phyloP scores from a whole-genome alignment of 257 asterid genomes.

The Agastache rugosa region DNA sequence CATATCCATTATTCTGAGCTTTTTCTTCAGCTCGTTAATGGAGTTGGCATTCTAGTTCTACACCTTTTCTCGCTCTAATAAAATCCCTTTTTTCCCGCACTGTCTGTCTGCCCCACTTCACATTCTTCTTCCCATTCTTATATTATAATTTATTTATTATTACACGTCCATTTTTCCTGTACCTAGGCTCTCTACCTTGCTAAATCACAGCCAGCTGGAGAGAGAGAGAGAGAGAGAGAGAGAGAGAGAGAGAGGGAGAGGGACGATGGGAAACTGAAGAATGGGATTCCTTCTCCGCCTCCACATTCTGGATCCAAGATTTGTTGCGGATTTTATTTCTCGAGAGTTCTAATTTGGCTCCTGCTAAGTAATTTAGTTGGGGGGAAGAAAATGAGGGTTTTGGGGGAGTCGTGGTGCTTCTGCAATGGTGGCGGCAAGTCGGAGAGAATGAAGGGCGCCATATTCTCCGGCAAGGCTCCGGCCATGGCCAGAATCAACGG shows the following conservation, averaged over 20 bases:
- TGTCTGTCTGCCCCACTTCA: slow-evolving; percentile 11
- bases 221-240: slow-evolving; percentile 13
- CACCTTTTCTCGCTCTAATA: neutral
- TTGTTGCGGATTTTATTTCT: slow-evolving; percentile 15
- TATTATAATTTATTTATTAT: neutral
- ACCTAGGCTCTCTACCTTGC: slow-evolving; percentile 28
- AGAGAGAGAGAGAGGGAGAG: neutral
- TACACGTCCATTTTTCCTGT: slow-evolving; percentile 14
- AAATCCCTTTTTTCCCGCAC: slow-evolving; percentile 33
- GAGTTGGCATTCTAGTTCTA: slow-evolving; percentile 32
- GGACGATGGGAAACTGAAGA: slow-evolving; percentile 24
- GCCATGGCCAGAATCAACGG: slow-evolving; percentile 74
- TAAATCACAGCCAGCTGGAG: slow-evolving; percentile 41
- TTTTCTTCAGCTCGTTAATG: slow-evolving; percentile 32
- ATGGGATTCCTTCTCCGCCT: slow-evolving; percentile 42
- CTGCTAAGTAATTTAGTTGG: neutral
- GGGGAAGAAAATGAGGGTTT: slow-evolving; percentile 62
- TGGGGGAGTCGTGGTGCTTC: slow-evolving; percentile 90
- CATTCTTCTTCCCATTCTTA: slow-evolving; percentile 4
- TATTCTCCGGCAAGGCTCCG: slow-evolving; percentile 76
- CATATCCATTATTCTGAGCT: slow-evolving; percentile 31
- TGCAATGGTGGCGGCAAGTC: slow-evolving; percentile 97
- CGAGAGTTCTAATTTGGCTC: slow-evolving; percentile 10
- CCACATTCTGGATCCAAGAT: slow-evolving; percentile 56
- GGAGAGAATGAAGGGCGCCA: slow-evolving; percentile 80